A percentile compares a stretch with the other conserved stretches of the same genome.
Conservation (phyloP, 2,329 filamentous ascomycete species). For the Alternaria arbusti region DNA sequence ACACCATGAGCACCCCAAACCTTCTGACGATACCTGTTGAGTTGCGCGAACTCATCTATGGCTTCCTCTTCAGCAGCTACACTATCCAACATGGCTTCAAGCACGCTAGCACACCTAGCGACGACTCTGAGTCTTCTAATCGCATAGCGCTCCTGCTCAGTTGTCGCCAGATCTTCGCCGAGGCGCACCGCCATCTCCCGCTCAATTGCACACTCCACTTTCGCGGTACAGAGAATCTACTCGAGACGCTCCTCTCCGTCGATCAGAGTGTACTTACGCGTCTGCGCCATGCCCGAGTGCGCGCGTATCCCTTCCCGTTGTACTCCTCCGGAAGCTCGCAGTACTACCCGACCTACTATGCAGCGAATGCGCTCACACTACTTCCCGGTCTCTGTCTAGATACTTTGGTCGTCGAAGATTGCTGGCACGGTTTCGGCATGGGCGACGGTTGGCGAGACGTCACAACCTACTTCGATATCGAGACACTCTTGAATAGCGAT, state of each 20-base stretch:
- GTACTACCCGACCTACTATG: conserved; percentile 44
- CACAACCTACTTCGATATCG: conserved; percentile 45
- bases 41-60: conserved; percentile 44
- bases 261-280: conserved; percentile 40
- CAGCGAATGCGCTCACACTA: conserved; percentile 38
- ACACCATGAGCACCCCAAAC: conserved; percentile 24
- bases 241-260: conserved; percentile 40
- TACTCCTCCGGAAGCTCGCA: conserved; percentile 30
- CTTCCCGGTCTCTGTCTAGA: conserved; percentile 43
- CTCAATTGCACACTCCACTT: conserved; percentile 41
- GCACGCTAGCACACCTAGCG: conserved; percentile 9
- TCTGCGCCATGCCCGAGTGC: conserved; percentile 41
- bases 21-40: conserved; percentile 43
- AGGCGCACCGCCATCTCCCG: conserved; percentile 44
- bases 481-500: conserved; percentile 38
- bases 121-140: conserved; percentile 16
- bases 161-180: conserved; percentile 36
- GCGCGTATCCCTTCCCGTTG: conserved; percentile 43
- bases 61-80: conserved; percentile 39
- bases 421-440: conserved; percentile 44
- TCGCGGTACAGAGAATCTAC: conserved; percentile 41
- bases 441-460: conserved; percentile 44
- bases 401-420: conserved; percentile 41
- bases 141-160: conserved; percentile 41
- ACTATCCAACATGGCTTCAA: conserved; percentile 39